Evolutionary conservation across 139 green algal genomes (phyloP).

Genomic region (Picochlorum sp.): DNA sequence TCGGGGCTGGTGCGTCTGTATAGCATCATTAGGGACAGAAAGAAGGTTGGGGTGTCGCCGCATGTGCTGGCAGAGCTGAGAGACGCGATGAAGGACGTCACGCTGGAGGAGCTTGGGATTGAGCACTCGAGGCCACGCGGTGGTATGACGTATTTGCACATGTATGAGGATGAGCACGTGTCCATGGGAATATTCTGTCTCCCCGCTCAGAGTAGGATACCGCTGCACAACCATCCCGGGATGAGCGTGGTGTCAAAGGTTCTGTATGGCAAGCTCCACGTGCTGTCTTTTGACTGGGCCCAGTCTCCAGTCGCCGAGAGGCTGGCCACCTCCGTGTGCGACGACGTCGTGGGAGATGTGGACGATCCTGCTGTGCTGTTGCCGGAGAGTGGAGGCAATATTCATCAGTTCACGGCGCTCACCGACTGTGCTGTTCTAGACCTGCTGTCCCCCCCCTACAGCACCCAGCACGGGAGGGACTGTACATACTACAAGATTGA

Average conservation of each 20-base stretch:
- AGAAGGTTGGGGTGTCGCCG: neutral
- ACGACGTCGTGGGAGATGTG: slow-evolving; percentile 35
- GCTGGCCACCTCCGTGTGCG: slow-evolving; percentile 29
- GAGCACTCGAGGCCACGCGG: neutral
- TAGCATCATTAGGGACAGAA: neutral
- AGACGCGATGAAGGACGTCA: neutral
- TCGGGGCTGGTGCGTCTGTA: neutral
- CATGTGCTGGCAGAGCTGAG: slow-evolving; percentile 1
- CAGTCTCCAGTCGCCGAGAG: neutral
- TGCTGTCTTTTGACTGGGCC: slow-evolving; percentile 67
- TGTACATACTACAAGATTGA: slow-evolving; percentile 73
- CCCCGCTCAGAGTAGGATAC: slow-evolving; percentile 50
- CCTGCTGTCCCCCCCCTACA: slow-evolving; percentile 81
- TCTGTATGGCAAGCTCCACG: slow-evolving; percentile 72
- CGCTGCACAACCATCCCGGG: slow-evolving; percentile 84
- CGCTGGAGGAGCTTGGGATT: neutral
- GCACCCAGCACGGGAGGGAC: slow-evolving; percentile 41
- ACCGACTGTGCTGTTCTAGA: slow-evolving; percentile 82
- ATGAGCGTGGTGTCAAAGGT: slow-evolving; percentile 67
- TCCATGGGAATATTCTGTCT: slow-evolving; percentile 85
- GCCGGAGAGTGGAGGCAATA: slow-evolving; percentile 67
- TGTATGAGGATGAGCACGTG: slow-evolving; percentile 67
- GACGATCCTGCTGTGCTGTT: slow-evolving; percentile 45
- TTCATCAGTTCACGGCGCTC: slow-evolving; percentile 81
- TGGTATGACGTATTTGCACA: slow-evolving; percentile 65